These are phyloP conservation scores for Magnaporthiopsis incrustans DNA, from an alignment of 2,329 filamentous ascomycete species.

Conservation along the genomic window DNA sequence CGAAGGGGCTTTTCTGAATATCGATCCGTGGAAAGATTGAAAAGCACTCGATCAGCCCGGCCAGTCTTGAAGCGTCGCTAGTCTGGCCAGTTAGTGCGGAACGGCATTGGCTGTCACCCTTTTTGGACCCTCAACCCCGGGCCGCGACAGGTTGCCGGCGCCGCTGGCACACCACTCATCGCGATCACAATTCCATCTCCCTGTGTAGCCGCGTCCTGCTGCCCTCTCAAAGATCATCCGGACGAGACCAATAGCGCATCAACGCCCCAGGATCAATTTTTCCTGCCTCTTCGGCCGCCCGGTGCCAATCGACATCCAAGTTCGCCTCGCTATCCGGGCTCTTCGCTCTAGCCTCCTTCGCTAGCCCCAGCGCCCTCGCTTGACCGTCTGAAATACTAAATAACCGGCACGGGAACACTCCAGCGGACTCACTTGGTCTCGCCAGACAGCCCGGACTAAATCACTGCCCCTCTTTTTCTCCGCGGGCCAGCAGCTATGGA, in stretches of 20 bases:
- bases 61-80: too few species aligned
- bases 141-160: neutral
- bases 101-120: too few species aligned
- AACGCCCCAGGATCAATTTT: neutral
- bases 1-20: too few species aligned
- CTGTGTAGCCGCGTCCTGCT: neutral
- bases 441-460: neutral
- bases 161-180: neutral
- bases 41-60: too few species aligned
- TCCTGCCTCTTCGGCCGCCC: neutral
- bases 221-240: neutral
- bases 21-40: too few species aligned
- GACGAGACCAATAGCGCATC: neutral
- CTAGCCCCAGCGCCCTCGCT: neutral
- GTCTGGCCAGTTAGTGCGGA: too few species aligned
- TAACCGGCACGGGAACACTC: neutral
- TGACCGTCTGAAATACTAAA: neutral
- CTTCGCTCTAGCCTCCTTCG: neutral
- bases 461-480: neutral
- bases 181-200: neutral
- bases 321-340: neutral
- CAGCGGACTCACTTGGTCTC: neutral
- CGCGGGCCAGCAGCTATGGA: slow-evolving; percentile 3
- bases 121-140: too few species aligned
- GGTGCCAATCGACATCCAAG: neutral